Percentiles rank a stretch among this genome's conserved stretches.
Evolutionary conservation across 495 filamentous ascomycete genomes (phyloP).

Genomic region (Astrocystis sublimbata): DNA sequence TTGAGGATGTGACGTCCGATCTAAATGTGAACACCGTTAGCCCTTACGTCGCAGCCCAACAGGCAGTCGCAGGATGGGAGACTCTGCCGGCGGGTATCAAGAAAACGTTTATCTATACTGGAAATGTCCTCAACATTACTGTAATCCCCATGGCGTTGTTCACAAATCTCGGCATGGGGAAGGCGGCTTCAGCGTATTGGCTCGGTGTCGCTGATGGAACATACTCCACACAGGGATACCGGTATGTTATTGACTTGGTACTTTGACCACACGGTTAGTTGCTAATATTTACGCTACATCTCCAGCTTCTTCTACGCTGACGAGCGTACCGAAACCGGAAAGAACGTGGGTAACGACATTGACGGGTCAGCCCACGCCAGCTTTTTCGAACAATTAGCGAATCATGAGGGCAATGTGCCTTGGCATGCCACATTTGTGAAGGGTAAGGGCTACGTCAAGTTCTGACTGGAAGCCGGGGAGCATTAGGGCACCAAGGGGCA

Average conservation of each 20-base stretch:
- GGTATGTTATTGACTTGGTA: conserved; percentile 24
- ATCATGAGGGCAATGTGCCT: conserved; percentile 30
- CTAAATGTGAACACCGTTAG: conserved; percentile 46
- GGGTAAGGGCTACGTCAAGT: conserved; percentile 39
- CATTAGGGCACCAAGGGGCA: too few species aligned
- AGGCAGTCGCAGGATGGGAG: conserved; percentile 43
- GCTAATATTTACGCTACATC: neutral
- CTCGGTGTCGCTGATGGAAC: conserved; percentile 39
- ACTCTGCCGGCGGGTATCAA: conserved; percentile 38
- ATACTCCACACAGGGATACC: conserved; percentile 36
- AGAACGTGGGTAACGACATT: conserved; percentile 24
- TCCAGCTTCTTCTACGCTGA: conserved; percentile 47
- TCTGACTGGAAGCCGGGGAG: neutral
- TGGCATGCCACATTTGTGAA: conserved; percentile 47
- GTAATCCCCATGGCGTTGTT: conserved; percentile 34
- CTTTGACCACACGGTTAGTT: neutral
- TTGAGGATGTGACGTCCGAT: conserved; percentile 33
- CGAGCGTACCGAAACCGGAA: conserved; percentile 40
- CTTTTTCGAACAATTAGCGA: conserved; percentile 40
- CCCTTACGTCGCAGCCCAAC: conserved; percentile 47
- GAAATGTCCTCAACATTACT: conserved; percentile 37
- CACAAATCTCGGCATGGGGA: conserved; percentile 41
- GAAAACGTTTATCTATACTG: conserved; percentile 52
- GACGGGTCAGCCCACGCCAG: conserved; percentile 40
- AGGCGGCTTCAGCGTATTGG: conserved; percentile 42